Conservation (phyloP, 2,329 filamentous ascomycete genomes). For the Drechslerella dactyloides region DNA sequence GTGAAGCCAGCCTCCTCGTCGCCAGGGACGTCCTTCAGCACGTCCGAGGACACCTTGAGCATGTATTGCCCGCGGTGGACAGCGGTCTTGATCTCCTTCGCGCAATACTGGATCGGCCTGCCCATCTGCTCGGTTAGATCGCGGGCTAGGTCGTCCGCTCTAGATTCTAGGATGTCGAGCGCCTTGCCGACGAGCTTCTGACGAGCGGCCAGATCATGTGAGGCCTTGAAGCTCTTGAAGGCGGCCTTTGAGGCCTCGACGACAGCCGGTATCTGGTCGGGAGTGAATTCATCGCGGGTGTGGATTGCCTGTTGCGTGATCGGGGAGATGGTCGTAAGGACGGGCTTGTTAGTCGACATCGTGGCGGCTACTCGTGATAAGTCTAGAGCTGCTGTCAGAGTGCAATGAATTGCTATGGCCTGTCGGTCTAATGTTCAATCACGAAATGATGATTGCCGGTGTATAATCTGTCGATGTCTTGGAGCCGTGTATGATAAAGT, state of each 20-base stretch:
- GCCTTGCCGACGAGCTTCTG: constrained; percentile 82
- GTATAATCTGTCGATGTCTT: too few species aligned
- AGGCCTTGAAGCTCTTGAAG: constrained; percentile 78
- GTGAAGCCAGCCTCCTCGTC: constrained; percentile 87
- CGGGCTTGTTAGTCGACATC: constrained; percentile 55
- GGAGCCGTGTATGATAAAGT: not conserved
- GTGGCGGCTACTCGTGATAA: constrained; percentile 9
- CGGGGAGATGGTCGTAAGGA: constrained; percentile 81
- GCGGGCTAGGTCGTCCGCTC: constrained; percentile 78
- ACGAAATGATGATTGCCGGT: not conserved
- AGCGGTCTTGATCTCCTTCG: constrained; percentile 82
- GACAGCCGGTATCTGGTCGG: constrained; percentile 73
- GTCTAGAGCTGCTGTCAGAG: not conserved
- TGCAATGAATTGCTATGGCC: not conserved
- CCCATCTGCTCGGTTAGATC: constrained; percentile 97
- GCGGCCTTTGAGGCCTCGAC: constrained; percentile 74
- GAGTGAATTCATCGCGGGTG: constrained; percentile 75
- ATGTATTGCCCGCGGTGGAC: constrained; percentile 85
- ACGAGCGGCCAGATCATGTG: constrained; percentile 71
- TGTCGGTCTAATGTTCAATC: not conserved
- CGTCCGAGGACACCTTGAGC: constrained; percentile 79
- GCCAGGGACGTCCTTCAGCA: constrained; percentile 78
- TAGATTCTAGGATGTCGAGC: constrained; percentile 71
- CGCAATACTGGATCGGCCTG: constrained; percentile 84
- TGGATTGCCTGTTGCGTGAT: constrained; percentile 84